phyloP scores from a whole-genome alignment of 495 filamentous ascomycete species.

The Hyaloscypha finlandica region DNA sequence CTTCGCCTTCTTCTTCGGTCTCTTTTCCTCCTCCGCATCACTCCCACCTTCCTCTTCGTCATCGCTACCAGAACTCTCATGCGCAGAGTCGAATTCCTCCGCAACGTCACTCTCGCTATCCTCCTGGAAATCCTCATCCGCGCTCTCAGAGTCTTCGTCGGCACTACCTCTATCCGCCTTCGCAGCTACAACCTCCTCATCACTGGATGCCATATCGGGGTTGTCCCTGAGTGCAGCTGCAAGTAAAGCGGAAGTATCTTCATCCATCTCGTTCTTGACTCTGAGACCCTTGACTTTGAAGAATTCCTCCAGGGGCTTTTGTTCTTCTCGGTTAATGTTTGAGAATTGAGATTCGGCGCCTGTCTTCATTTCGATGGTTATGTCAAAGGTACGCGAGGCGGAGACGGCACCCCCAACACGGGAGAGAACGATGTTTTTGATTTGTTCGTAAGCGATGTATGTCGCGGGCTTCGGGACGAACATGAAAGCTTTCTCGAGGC shows the following conservation, averaged over 20 bases:
- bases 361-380: slow-evolving; percentile 83
- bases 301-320: slow-evolving; percentile 92
- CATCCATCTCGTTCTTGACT: slow-evolving; percentile 92
- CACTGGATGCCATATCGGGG: slow-evolving; percentile 73
- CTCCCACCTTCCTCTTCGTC: slow-evolving; percentile 58
- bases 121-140: slow-evolving; percentile 94
- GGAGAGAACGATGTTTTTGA: slow-evolving; percentile 88
- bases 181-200: slow-evolving; percentile 74
- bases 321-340: slow-evolving; percentile 99
- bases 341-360: slow-evolving; percentile 89
- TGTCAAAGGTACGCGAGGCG: slow-evolving; percentile 94
- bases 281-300: slow-evolving; percentile 90
- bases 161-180: slow-evolving; percentile 82
- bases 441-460: slow-evolving; percentile 91
- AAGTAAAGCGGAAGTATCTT: slow-evolving; percentile 64
- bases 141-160: slow-evolving; percentile 91
- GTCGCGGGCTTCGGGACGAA: slow-evolving; percentile 98
- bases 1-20: slow-evolving; percentile 75
- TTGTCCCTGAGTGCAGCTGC: slow-evolving; percentile 74
- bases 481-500: slow-evolving; percentile 96
- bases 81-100: slow-evolving; percentile 91
- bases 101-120: slow-evolving; percentile 92
- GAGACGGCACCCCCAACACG: slow-evolving; percentile 93
- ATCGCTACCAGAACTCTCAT: slow-evolving; percentile 79
- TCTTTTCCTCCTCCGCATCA: slow-evolving; percentile 53